Base-by-base conservation (phyloP, 768 basidiomycete genomes). In the Strobilomyces echinocephalus region DNA sequence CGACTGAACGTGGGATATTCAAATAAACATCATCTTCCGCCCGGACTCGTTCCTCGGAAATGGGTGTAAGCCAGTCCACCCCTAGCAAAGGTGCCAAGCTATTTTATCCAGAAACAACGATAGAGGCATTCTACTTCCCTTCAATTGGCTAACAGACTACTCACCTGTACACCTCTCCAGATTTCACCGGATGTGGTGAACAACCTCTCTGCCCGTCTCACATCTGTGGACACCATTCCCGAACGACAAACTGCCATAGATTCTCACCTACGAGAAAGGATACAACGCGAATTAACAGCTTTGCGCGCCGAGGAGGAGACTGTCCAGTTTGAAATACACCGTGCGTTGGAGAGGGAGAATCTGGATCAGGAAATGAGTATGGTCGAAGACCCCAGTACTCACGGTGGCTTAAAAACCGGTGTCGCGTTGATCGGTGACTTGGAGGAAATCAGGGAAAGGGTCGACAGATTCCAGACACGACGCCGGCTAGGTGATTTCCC, bases 301-400 rank as follows among this genome's bases (percentile, higher is more conserved):
- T 74, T 94, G 58, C 83, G 80, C 31, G 72, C 76, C 28, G 83
- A 90, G 63, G 91, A 91, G 67, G 81, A 82, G 54, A 67, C 73
- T 34, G 84, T 95, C 11, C 81, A 79, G 40, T 72, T 75, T 44
- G 81, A 91, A 72, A 91, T 95, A 33, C 86, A 89, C 62, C 73
- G 67, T 31, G 89, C 88, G 2, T 74, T 95, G 45, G 88, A 94
- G 74, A 87, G 84, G 73, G 91, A 94, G 74, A 95, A 94, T 70
- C 69, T 94, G 47, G 88, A 92, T 68, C 78, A 79, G 53, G 91
- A 93, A 71, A 77, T 74, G 59, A 68, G 70, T 26, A 76, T 79
- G 74, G 76, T 76, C 15, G 80, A 77, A 34, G 75, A 69, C 34
- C 73, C 56, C 30, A 56, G 64, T 9, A 61, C 71, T 30, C 77